A percentile compares a stretch with the other conserved stretches of the same genome.
These are phyloP conservation scores for Ceratocystis cacaofunesta DNA, from an alignment of 2,329 filamentous ascomycete species.

Conservation along the genomic window DNA sequence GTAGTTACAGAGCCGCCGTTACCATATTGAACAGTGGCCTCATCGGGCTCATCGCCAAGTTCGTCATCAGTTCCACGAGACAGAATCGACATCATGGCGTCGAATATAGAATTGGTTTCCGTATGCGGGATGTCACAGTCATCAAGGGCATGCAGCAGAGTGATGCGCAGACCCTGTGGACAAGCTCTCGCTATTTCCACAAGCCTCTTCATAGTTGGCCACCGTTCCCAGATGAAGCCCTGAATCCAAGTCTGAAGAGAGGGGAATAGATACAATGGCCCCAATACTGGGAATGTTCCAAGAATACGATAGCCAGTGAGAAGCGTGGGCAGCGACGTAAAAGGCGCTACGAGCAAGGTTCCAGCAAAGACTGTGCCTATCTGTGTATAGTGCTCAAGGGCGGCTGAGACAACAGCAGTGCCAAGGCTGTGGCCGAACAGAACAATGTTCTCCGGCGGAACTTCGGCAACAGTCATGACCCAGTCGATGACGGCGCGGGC, in stretches of 20 bases:
- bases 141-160: constrained; percentile 64
- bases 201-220: constrained; percentile 58
- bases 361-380: constrained; percentile 57
- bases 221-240: constrained; percentile 58
- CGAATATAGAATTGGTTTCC: constrained; percentile 51
- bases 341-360: constrained; percentile 64
- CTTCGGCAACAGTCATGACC: constrained; percentile 45
- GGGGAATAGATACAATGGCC: constrained; percentile 41
- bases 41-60: constrained; percentile 30
- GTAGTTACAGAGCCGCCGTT: constrained; percentile 35
- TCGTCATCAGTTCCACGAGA: constrained; percentile 21
- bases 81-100: constrained; percentile 40
- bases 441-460: constrained; percentile 59
- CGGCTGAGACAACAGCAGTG: constrained; percentile 65
- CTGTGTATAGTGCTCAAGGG: constrained; percentile 53
- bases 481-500: constrained; percentile 60
- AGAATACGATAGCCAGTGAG: constrained; percentile 63
- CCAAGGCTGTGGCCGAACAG: constrained; percentile 78
- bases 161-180: constrained; percentile 44
- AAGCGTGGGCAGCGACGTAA: constrained; percentile 58
- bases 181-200: constrained; percentile 38
- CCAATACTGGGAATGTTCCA: constrained; percentile 67
- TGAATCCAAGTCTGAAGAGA: constrained; percentile 30
- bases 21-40: constrained; percentile 30
- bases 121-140: constrained; percentile 70